phyloP scores from a whole-genome alignment of 805 yeast species.

The Candida coquimbonensis region DNA sequence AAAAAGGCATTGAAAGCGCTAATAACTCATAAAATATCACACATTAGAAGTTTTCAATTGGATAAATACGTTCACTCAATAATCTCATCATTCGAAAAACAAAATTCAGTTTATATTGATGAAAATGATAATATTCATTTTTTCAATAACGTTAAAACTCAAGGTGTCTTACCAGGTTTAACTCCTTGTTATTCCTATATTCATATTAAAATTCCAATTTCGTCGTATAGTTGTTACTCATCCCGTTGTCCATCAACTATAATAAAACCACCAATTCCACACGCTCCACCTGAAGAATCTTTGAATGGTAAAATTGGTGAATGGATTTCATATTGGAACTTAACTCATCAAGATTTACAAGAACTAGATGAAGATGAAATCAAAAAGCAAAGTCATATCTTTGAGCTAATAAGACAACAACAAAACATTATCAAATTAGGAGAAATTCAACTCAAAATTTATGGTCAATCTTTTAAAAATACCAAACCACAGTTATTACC shows the following conservation, averaged over 20 bases:
- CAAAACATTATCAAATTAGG: slow-evolving; percentile 65
- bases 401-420: slow-evolving; percentile 67
- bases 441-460: slow-evolving; percentile 52
- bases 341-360: slow-evolving; percentile 46
- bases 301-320: slow-evolving; percentile 30
- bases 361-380: slow-evolving; percentile 45
- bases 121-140: slow-evolving; percentile 22
- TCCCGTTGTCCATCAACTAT: slow-evolving; percentile 28
- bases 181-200: slow-evolving; percentile 39
- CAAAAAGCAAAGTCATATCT: slow-evolving; percentile 67
- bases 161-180: slow-evolving; percentile 39
- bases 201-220: slow-evolving; percentile 15
- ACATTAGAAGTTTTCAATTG: slow-evolving; percentile 41
- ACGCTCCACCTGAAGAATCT: slow-evolving; percentile 12
- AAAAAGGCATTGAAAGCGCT: slow-evolving; percentile 45
- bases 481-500: slow-evolving; percentile 38
- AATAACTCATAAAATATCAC: slow-evolving; percentile 43
- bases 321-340: slow-evolving; percentile 64
- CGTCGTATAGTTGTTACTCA: slow-evolving; percentile 25
- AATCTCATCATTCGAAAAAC: slow-evolving; percentile 33
- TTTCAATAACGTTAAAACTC: slow-evolving; percentile 24
- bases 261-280: slow-evolving; percentile 18
- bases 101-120: slow-evolving; percentile 37
- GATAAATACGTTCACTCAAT: slow-evolving; percentile 46
- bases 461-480: slow-evolving; percentile 36